Base-by-base conservation (phyloP, 2,329 filamentous ascomycete genomes). In the Cladosporium sp. region DNA sequence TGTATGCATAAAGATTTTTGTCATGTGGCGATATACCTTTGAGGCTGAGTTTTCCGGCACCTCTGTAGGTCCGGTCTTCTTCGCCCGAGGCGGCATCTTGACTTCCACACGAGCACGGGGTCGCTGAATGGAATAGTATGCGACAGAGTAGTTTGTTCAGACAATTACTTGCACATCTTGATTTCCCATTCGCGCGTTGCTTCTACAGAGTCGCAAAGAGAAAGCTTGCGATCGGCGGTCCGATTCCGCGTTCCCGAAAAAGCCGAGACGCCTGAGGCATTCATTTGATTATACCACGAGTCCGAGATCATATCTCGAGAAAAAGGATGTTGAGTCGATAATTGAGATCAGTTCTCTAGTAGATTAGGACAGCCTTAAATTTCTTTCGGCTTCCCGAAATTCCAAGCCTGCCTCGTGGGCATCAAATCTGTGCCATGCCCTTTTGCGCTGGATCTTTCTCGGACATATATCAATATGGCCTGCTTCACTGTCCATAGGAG, bases 71-170 rank as follows among this genome's bases (percentile, higher is more conserved):
- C 61, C 65, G 19, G 58, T 43, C 51, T 63, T 64, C 52, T 61
- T 64, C 40, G 59, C 52, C 20, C 61, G 57, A 44, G 65, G 65
- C 43, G 66, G 60, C 66, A 68, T 68, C 6, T 49, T 49, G 50
- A 30, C n/a, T 19, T 9, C 24, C 6, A 15, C 11, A 27, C 45
- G 29, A 29, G 13, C 27, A 13, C 34, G 29, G 12, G 11, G 22
- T 32, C 19, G 37, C 27, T 7, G 32, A 17, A 9, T 9, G 17
- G 7, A 18, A 13, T 15, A 32, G 17, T 15, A 29, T 3, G 12
- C 15, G 29, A 19, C 24, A 37, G 24, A 36, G 15, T 41, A 9
- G 5, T 27, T n/a, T 7, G 18, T 9, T 41, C 32, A 7, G 15
- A 48, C 18, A 22, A 41, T 30, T 34, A 13, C 37, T 41, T 41